These are phyloP conservation scores for Allantophomopsis cytisporea DNA, from an alignment of 2,329 filamentous ascomycete genomes.

Conservation along the genomic window DNA sequence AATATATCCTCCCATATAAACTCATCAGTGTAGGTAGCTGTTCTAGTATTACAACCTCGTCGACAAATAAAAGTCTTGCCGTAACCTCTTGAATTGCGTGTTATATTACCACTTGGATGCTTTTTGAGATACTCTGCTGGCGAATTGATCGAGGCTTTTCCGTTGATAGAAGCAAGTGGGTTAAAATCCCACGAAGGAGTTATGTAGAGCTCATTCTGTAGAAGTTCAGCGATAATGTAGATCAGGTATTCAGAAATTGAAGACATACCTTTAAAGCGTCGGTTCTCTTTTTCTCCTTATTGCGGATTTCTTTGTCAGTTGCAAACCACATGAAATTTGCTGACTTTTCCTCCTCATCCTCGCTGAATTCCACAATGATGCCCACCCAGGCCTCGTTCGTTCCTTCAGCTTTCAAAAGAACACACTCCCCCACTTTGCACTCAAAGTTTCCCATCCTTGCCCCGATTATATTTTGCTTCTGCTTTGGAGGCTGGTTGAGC, in stretches of 20 bases:
- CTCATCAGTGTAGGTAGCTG: constrained; percentile 82
- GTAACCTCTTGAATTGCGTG: constrained; percentile 57
- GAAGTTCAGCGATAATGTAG: background rate
- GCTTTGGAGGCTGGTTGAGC: constrained; percentile 13
- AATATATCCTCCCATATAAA: constrained; percentile 87
- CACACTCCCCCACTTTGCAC: constrained; percentile 69
- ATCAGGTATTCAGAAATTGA: background rate
- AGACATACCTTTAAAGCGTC: constrained; percentile 57
- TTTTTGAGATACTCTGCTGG: constrained; percentile 48
- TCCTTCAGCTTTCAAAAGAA: constrained; percentile 79
- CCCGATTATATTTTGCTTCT: constrained; percentile 49
- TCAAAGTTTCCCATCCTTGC: constrained; percentile 72
- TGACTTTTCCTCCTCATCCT: constrained; percentile 64
- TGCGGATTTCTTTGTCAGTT: constrained; percentile 77
- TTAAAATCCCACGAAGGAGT: constrained; percentile 81
- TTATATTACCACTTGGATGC: constrained; percentile 65
- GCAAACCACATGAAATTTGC: constrained; percentile 96
- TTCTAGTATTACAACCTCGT: constrained; percentile 77
- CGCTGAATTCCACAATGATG: constrained; percentile 70
- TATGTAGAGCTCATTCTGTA: constrained; percentile 75
- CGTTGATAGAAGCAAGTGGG: constrained; percentile 77
- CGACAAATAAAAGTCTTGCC: constrained; percentile 86
- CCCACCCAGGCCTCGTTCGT: constrained; percentile 85
- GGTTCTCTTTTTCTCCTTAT: constrained; percentile 65
- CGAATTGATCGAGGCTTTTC: constrained; percentile 73